phyloP scores from a whole-genome alignment of 2,329 filamentous ascomycete genomes.

The Colletotrichum falcatum region DNA sequence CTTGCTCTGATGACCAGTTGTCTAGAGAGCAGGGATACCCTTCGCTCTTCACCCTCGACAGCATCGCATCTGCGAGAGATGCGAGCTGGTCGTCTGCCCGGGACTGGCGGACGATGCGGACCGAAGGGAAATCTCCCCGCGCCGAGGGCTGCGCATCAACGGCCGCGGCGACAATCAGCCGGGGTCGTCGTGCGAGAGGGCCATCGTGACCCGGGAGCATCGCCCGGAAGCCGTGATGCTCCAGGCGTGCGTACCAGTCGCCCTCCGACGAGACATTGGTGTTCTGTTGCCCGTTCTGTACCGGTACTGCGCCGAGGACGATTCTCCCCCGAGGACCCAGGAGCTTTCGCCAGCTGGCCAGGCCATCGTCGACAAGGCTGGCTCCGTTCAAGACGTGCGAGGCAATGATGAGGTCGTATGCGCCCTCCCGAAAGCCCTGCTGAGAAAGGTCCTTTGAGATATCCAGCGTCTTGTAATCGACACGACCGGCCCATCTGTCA shows the following conservation, averaged over 20 bases:
- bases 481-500: constrained; percentile 19
- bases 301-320: constrained; percentile 3
- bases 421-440: constrained; percentile 46
- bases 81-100: not conserved
- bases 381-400: constrained; percentile 48
- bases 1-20: not conserved
- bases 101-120: constrained; percentile 2
- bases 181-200: not conserved
- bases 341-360: constrained; percentile 44
- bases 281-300: constrained; percentile 35
- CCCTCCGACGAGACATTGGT: constrained; percentile 28
- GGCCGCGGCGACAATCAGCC: not conserved
- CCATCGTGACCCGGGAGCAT: not conserved
- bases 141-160: not conserved
- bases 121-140: not conserved
- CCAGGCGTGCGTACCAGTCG: not conserved
- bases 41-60: not conserved
- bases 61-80: not conserved
- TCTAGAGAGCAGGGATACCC: not conserved
- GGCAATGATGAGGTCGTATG: constrained; percentile 48
- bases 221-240: not conserved
- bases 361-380: constrained; percentile 40
- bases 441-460: constrained; percentile 45
- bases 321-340: constrained; percentile 50
- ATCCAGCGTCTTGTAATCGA: constrained; percentile 48